Conservation (phyloP, 352 stramenopile species). For the Phytophthora citrophthora region DNA sequence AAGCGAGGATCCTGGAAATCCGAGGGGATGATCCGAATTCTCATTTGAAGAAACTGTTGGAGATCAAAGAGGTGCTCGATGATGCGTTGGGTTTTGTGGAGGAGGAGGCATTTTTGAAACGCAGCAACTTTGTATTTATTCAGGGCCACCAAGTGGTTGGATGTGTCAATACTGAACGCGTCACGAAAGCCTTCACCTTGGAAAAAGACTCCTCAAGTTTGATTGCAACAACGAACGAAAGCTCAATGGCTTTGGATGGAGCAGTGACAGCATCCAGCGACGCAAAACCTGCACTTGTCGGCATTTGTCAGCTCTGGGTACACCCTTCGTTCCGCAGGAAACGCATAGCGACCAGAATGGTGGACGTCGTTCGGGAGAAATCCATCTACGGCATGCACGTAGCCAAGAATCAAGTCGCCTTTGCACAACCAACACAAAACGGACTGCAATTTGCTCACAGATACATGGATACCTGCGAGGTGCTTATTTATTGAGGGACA, state of each 20-base stretch:
- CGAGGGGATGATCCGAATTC: constrained; percentile 51
- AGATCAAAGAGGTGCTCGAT: constrained; percentile 76
- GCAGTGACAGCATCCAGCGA: constrained; percentile 21
- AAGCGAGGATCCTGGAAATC: constrained; percentile 71
- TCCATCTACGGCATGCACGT: constrained; percentile 77
- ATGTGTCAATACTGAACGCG: constrained; percentile 62
- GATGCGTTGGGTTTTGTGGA: constrained; percentile 74
- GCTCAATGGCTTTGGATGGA: constrained; percentile 7
- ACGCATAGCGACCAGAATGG: constrained; percentile 61
- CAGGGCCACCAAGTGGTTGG: constrained; percentile 64
- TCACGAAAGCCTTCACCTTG: constrained; percentile 51
- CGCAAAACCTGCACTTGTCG: constrained; percentile 47
- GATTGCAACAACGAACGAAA: constrained; percentile 3
- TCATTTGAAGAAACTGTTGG: constrained; percentile 76
- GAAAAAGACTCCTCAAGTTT: constrained; percentile 27
- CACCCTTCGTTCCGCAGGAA: constrained; percentile 57
- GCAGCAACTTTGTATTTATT: constrained; percentile 70
- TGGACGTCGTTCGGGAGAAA: constrained; percentile 69
- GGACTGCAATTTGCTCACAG: constrained; percentile 62
- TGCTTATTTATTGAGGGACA: constrained; percentile 59
- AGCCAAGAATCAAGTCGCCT: constrained; percentile 56
- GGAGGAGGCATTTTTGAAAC: constrained; percentile 52
- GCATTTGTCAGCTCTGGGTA: constrained; percentile 79
- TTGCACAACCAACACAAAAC: constrained; percentile 77
- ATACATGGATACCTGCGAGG: constrained; percentile 53